Percentiles rank a stretch among this genome's conserved stretches.
Evolutionary conservation across 2,329 filamentous ascomycete genomes (phyloP).

Genomic region (Colletotrichum coccodes): DNA sequence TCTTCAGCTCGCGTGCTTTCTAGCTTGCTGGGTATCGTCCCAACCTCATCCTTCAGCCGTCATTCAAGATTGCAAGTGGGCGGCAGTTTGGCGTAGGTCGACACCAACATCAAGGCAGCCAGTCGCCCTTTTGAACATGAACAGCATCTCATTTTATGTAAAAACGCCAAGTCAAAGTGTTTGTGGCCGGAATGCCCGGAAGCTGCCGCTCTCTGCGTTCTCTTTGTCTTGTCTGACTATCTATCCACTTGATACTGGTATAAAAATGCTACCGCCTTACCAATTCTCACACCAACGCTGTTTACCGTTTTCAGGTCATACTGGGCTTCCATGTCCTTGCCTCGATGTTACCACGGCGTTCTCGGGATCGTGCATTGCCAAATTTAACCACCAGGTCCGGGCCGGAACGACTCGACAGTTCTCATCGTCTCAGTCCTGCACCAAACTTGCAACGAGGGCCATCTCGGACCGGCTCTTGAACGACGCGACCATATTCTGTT

Average conservation of each 20-base stretch:
- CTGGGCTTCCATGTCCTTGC: not conserved
- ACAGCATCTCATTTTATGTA: not conserved
- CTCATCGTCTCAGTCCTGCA: not conserved
- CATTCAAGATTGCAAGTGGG: too few relatives aligned
- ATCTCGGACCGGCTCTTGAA: conserved; percentile 11
- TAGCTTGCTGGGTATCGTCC: not conserved
- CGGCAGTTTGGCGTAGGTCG: too few relatives aligned
- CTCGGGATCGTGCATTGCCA: conserved; percentile 12
- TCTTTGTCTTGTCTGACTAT: conserved; percentile 17
- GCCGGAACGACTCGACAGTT: not conserved
- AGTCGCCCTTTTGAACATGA: not conserved
- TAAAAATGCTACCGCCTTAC: conserved; percentile 29
- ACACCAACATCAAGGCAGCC: too few relatives aligned
- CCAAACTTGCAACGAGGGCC: conserved; percentile 11
- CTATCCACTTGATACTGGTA: conserved; percentile 10
- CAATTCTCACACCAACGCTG: not conserved
- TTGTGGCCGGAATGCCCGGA: conserved; percentile 18
- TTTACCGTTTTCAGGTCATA: not conserved
- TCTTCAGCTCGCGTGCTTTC: not conserved
- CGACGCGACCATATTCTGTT: not conserved
- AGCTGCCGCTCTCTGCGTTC: conserved; percentile 13
- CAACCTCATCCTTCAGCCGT: too few relatives aligned
- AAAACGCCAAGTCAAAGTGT: not conserved
- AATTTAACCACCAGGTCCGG: not conserved
- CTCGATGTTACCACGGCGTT: conserved; percentile 6